These are phyloP conservation scores for Cystobasidium tubakii DNA, from an alignment of 768 basidiomycete species.

Conservation along the genomic window DNA sequence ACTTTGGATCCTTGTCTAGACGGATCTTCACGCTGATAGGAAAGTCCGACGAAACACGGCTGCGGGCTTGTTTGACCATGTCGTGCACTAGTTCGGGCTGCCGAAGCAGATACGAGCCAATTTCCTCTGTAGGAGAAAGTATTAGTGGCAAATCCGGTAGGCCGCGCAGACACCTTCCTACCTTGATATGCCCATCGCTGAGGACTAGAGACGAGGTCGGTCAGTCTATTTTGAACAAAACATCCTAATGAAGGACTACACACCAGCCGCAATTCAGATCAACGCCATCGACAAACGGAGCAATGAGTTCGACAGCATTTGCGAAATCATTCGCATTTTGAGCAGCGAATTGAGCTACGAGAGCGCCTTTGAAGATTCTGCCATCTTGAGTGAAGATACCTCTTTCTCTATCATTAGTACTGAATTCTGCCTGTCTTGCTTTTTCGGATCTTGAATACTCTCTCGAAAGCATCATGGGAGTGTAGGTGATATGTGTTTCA, in stretches of 20 bases:
- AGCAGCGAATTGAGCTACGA: constrained; percentile 55
- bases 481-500: constrained; percentile 53
- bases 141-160: constrained; percentile 37
- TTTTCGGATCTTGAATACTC: constrained; percentile 53
- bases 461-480: constrained; percentile 50
- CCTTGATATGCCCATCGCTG: constrained; percentile 34
- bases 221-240: background rate
- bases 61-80: constrained; percentile 52
- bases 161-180: background rate
- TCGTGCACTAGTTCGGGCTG: constrained; percentile 54
- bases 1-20: constrained; percentile 52
- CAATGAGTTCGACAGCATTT: constrained; percentile 53
- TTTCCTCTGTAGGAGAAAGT: constrained; percentile 53
- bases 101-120: constrained; percentile 53
- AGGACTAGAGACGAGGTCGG: constrained; percentile 11
- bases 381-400: constrained; percentile 49
- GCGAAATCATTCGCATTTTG: constrained; percentile 51
- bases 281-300: constrained; percentile 53
- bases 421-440: constrained; percentile 53
- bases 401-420: constrained; percentile 50
- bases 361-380: constrained; percentile 49
- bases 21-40: constrained; percentile 55
- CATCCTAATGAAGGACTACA: constrained; percentile 23
- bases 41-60: constrained; percentile 51
- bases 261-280: constrained; percentile 53